A percentile compares a stretch with the other conserved stretches of the same genome.
Evolutionary conservation across 371 early-diverging fungal species (phyloP).

Genomic region (Rhizopus microsporus): DNA sequence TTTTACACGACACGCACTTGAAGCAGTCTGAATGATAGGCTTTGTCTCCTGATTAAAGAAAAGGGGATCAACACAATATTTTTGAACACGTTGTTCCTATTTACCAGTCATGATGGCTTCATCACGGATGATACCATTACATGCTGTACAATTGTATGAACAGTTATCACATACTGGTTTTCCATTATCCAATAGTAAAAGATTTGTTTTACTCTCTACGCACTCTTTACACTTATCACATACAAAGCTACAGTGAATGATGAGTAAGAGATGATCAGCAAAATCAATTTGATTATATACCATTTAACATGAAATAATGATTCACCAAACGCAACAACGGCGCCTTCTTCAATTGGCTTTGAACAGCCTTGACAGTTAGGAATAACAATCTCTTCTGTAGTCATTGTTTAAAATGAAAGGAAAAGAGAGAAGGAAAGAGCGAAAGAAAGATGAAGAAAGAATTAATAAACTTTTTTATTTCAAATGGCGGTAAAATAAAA

Average conservation of each 20-base stretch:
- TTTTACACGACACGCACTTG: conserved; percentile 70
- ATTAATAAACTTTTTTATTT: neutral
- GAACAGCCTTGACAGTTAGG: conserved; percentile 68
- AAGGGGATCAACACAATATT: neutral
- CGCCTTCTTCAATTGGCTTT: conserved; percentile 72
- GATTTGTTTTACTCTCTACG: conserved; percentile 76
- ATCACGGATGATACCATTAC: conserved; percentile 78
- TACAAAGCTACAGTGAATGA: conserved; percentile 55
- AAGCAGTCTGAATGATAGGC: conserved; percentile 90
- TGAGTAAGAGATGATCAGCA: neutral
- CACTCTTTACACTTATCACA: conserved; percentile 75
- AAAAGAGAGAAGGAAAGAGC: conserved; percentile 5
- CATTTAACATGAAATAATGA: conserved; percentile 83
- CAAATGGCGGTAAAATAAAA: neutral
- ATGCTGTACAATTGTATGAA: conserved; percentile 78
- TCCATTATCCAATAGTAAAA: conserved; percentile 77
- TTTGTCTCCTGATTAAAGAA: conserved; percentile 61
- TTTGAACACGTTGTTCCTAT: neutral
- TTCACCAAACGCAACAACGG: conserved; percentile 80
- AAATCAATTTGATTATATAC: conserved; percentile 35
- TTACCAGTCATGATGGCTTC: conserved; percentile 86
- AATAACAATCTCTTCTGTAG: conserved; percentile 14
- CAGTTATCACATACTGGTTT: conserved; percentile 85
- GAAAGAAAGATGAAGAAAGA: neutral
- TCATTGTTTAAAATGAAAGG: conserved; percentile 5